phyloP scores from a whole-genome alignment of 306 rosid species.

The Cotoneaster glaucophyllus region DNA sequence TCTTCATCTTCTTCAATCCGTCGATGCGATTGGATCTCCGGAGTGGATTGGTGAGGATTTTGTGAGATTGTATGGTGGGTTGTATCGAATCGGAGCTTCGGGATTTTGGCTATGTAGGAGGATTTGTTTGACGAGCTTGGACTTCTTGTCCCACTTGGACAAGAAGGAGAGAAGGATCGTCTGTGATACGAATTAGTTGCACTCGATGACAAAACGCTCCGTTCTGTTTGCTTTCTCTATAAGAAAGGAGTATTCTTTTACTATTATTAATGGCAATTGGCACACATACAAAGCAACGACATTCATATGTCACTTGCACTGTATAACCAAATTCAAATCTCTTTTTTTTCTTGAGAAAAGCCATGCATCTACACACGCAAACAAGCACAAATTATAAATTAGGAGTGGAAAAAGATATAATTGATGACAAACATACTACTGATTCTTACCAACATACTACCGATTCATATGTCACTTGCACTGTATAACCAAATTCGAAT shows the following conservation, averaged over 20 bases:
- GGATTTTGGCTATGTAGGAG: not conserved
- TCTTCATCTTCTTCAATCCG: conserved; percentile 48
- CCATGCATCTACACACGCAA: no score
- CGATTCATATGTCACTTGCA: no score
- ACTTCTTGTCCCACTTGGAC: not conserved
- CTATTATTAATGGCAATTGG: no score
- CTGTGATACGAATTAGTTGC: not conserved
- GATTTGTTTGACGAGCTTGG: not conserved
- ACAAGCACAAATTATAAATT: no score
- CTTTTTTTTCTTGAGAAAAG: no score
- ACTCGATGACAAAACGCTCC: not conserved
- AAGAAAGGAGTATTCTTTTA: not conserved
- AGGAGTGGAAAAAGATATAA: no score
- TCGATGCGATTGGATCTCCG: not conserved
- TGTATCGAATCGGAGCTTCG: not conserved
- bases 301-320: no score
- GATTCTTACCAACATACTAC: no score
- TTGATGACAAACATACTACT: no score
- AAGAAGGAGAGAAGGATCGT: not conserved
- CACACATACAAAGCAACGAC: no score
- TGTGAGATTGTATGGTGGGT: not conserved
- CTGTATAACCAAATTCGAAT: no score
- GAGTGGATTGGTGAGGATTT: not conserved
- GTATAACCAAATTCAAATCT: no score
- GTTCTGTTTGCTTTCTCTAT: not conserved